Conservation (phyloP, 1,284 basidiomycete species). For the Rhodotorula sp. region DNA sequence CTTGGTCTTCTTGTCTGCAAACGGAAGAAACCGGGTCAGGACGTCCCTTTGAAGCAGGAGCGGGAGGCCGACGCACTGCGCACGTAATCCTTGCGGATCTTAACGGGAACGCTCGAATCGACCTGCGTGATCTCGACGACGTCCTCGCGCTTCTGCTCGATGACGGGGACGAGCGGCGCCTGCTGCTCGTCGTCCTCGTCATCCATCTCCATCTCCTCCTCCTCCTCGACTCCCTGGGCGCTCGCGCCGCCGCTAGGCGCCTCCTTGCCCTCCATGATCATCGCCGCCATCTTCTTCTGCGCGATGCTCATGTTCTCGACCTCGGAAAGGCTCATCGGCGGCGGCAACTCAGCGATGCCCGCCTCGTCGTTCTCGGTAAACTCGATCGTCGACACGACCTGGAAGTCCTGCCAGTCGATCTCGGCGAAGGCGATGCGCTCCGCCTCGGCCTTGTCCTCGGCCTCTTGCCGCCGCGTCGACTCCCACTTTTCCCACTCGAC, state of each 20-base stretch:
- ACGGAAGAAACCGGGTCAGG: background rate
- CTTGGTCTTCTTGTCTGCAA: slow-evolving; percentile 39
- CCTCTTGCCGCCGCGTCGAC: slow-evolving; percentile 79
- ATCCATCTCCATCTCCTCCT: slow-evolving; percentile 72
- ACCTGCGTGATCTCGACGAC: slow-evolving; percentile 41
- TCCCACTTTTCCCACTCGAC: slow-evolving; percentile 87
- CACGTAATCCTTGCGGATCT: slow-evolving; percentile 95
- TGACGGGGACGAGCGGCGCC: slow-evolving; percentile 66
- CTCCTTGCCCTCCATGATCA: slow-evolving; percentile 90
- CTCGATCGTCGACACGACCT: slow-evolving; percentile 97
- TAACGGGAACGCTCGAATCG: slow-evolving; percentile 66
- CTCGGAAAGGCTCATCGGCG: slow-evolving; percentile 91
- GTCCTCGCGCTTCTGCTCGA: slow-evolving; percentile 54
- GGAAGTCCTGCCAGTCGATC: slow-evolving; percentile 99
- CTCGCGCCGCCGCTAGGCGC: slow-evolving; percentile 66
- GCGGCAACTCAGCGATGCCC: slow-evolving; percentile 75
- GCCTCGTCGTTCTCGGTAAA: slow-evolving; percentile 90
- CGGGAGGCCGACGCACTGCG: slow-evolving; percentile 66
- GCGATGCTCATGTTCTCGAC: slow-evolving; percentile 95
- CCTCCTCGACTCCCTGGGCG: slow-evolving; percentile 57
- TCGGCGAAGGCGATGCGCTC: slow-evolving; percentile 86
- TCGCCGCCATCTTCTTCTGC: slow-evolving; percentile 96
- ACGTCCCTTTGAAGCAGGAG: slow-evolving; percentile 13
- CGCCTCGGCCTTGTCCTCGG: slow-evolving; percentile 85
- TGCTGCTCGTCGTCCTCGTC: slow-evolving; percentile 68